Base-by-base conservation (phyloP, 1,284 basidiomycete species). In the Exobasidium rhododendri region DNA sequence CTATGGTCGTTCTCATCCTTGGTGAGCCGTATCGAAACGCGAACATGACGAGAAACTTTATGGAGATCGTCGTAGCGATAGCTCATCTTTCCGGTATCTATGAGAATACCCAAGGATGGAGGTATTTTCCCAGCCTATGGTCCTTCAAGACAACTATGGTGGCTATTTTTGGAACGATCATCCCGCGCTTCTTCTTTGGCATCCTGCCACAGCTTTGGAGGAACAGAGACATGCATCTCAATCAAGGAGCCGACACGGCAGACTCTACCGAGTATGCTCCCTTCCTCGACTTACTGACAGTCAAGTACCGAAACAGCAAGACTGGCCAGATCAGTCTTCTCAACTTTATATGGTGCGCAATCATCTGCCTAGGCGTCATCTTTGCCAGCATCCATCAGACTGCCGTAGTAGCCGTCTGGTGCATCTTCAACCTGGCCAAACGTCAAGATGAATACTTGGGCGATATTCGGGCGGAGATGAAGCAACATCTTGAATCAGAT, bases 331-430 rank as follows among this genome's bases (percentile, higher is more conserved):
- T 62, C 28, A 22, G 24, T 5, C 29, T 62, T 58, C 35, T 59
- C 43, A 62, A 62, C 56, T 62, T 62, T 56, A 17, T 62, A 28
- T 62, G 60, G 60, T 59, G 45, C 32, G 59, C 56, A 31, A 50
- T 59, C 28, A 46, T 62, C 24, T 58, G 43, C 20, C 40, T 62
- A 17, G 60, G 60, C 20, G 52, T 62, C 30, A 62, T 62, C 40
- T 62, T 62, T 51, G 60, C 60, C 17, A 51, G 45, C 29, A 52
- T 62, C 14, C 60, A 62, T 58, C 60, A 62, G 28, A 62, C 45
- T 20, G 60, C 60, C 24, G 60, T 62, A 11, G 49, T 62, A 14
- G 60, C 60, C 24, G 60, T 58, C 10, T 62, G 60, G 60, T 58
- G 56, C 44, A 32, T 62, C 20, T 32, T 58, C 35, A 59, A 28